Percentiles rank a stretch among this genome's conserved stretches.
These are phyloP conservation scores for Phytophthora colocasiae DNA, from an alignment of 352 stramenopile genomes.

Conservation along the genomic window DNA sequence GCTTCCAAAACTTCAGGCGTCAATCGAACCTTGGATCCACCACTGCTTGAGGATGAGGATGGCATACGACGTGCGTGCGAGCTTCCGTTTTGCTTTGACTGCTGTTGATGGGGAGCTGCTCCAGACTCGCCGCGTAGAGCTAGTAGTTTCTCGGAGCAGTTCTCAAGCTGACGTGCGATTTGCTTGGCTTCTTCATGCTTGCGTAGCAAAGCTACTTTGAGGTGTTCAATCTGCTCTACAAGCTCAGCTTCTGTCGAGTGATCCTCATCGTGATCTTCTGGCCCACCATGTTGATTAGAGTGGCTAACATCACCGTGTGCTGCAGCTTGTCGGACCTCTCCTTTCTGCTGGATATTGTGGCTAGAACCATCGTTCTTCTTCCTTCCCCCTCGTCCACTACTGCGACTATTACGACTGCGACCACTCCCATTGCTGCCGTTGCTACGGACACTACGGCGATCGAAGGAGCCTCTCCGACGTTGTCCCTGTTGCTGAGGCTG, in stretches of 20 bases:
- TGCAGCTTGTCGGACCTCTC: constrained; percentile 4
- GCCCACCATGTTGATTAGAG: constrained; percentile 66
- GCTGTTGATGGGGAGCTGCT: constrained; percentile 11
- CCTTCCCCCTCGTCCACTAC: constrained; percentile 27
- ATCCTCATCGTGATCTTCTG: constrained; percentile 35
- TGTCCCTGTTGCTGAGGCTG: constrained; percentile 20
- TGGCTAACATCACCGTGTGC: constrained; percentile 25
- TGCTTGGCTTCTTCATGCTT: constrained; percentile 86
- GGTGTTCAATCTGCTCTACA: constrained; percentile 67
- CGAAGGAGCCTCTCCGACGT: constrained; percentile 30
- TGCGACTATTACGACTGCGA: constrained; percentile 39
- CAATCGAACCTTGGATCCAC: constrained; percentile 49
- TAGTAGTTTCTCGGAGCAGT: constrained; percentile 61
- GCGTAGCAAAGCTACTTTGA: constrained; percentile 68
- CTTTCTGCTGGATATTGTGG: constrained; percentile 31
- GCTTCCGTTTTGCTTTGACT: constrained; percentile 25
- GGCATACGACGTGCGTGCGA: constrained; percentile 13
- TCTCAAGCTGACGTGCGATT: constrained; percentile 63
- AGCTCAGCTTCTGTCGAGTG: constrained; percentile 55
- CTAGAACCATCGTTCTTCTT: constrained; percentile 19
- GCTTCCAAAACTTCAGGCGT: constrained; percentile 66
- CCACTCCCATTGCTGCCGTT: constrained; percentile 42
- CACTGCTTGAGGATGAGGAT: constrained; percentile 24
- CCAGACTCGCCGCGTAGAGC: constrained; percentile 36
- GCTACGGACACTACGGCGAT: constrained; percentile 36